Evolutionary conservation across 768 basidiomycete genomes (phyloP).

Genomic region (Porphyrellus cyaneotinctus): DNA sequence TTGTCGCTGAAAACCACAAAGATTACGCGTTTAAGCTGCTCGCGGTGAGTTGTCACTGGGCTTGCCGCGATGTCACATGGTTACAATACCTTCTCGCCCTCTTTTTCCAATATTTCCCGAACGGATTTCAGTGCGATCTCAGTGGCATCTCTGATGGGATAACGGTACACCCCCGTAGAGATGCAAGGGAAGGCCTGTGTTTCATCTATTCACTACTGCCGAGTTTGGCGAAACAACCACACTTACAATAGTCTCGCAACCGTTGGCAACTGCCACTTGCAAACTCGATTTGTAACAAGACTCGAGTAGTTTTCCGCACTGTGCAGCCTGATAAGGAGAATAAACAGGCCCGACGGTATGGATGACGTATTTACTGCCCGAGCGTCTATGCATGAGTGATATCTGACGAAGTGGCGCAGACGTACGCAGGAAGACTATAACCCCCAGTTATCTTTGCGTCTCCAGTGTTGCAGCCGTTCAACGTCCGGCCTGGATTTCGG

Average conservation of each 20-base stretch:
- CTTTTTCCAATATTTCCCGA: constrained; percentile 54
- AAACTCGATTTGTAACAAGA: constrained; percentile 70
- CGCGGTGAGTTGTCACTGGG: neutral
- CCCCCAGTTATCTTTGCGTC: constrained; percentile 77
- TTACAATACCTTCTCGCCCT: constrained; percentile 40
- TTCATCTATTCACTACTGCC: neutral
- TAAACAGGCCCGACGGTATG: constrained; percentile 80
- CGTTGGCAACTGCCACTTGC: constrained; percentile 54
- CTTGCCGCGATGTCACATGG: neutral
- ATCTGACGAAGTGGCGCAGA: constrained; percentile 10
- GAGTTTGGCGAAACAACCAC: neutral
- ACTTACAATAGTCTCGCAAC: constrained; percentile 59
- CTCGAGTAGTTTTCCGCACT: constrained; percentile 50
- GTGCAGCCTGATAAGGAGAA: constrained; percentile 35
- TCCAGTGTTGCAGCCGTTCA: constrained; percentile 69
- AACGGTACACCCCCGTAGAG: constrained; percentile 76
- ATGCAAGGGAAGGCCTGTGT: constrained; percentile 74
- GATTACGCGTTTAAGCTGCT: constrained; percentile 63
- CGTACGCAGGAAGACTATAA: constrained; percentile 73
- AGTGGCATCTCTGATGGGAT: constrained; percentile 71
- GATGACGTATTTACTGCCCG: constrained; percentile 60
- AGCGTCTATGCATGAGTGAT: neutral
- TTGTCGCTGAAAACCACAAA: constrained; percentile 68
- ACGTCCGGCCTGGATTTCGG: constrained; percentile 58
- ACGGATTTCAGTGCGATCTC: constrained; percentile 60